Base-by-base conservation (phyloP, 805 yeast genomes). In the Candida golubevii region DNA sequence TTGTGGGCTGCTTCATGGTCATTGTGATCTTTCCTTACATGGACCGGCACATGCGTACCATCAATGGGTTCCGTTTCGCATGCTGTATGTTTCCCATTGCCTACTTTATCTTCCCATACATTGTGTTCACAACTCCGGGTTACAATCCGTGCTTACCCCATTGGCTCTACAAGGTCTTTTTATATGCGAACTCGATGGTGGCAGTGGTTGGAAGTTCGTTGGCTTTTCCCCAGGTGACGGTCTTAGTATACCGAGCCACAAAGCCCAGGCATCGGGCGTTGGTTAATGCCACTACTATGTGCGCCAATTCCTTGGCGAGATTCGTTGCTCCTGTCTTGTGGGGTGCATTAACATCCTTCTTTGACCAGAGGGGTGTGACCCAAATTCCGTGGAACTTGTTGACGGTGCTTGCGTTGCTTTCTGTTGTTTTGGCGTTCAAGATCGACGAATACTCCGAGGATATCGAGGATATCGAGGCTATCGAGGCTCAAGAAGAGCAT, bases 221-320 rank as follows among this genome's bases (percentile, higher is more conserved):
- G 46, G 67, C 78, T 9, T 75, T 71, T 47, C 84, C 87, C 7
- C 78, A 75, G 46, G 62, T 79, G 26, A 58, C 77, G 48, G 63
- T 80, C 18, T 63, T 82, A 43, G 69, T 79, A 31, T 84, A 79
- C 58, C 67, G 80, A 39, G 73, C 78, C 7, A 71, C 83, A 1
- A 73, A 74, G 10, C 69, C 78, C 18, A 66, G 73, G 48, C 75
- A 79, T 49, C 67, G 83, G 38, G 84, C 83, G 1, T 71, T 77
- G 52, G 71, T 82, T 44, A 82, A 82, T 55, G 82, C 83, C 11
- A 69, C 78, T 13, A 68, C 81, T 3, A 71, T 80, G 58, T 73
- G 80, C 34, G 66, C 74, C 33, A 61, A 75, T 14, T 73, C 86
- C 1, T 59, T 75, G 31, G 82, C 85, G 0, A 62, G 86, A 50